These are phyloP conservation scores for Didymosphaeria variabile DNA, from an alignment of 2,329 filamentous ascomycete species.

Conservation along the genomic window DNA sequence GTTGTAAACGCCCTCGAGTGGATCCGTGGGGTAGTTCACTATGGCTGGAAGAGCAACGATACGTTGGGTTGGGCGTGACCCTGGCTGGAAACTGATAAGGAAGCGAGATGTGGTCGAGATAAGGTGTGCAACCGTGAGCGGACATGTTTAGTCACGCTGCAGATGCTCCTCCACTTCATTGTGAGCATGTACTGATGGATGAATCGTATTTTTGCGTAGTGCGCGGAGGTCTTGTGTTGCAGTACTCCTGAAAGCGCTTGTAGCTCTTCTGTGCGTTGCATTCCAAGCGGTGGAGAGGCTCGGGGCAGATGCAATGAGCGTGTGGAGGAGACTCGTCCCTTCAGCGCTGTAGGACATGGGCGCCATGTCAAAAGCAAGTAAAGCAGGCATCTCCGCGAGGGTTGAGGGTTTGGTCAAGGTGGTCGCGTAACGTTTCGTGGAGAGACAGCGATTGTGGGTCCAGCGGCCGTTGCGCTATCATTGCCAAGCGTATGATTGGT, in stretches of 20 bases:
- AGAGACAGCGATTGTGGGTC: constrained; percentile 20
- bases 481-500: constrained; percentile 20
- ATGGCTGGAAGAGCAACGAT: constrained; percentile 25
- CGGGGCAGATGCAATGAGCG: neutral
- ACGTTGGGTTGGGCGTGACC: constrained; percentile 21
- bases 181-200: neutral
- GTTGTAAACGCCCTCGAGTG: constrained; percentile 25
- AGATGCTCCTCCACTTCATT: neutral
- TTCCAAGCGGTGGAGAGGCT: neutral
- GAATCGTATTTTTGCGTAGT: neutral
- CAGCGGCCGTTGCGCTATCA: constrained; percentile 16
- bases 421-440: constrained; percentile 24
- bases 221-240: neutral
- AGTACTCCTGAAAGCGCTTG: neutral
- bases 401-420: constrained; percentile 20
- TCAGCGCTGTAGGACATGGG: neutral
- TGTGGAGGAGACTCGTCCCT: neutral
- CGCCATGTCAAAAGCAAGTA: constrained; percentile 17
- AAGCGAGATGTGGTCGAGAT: constrained; percentile 28
- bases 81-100: constrained; percentile 30
- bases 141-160: constrained; percentile 28
- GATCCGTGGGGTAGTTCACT: constrained; percentile 26
- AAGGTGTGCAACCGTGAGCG: constrained; percentile 30
- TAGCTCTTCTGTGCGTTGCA: neutral
- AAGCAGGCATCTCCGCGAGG: constrained; percentile 19